Conservation (phyloP, 2,329 filamentous ascomycete species). For the Cadophora gregata region DNA sequence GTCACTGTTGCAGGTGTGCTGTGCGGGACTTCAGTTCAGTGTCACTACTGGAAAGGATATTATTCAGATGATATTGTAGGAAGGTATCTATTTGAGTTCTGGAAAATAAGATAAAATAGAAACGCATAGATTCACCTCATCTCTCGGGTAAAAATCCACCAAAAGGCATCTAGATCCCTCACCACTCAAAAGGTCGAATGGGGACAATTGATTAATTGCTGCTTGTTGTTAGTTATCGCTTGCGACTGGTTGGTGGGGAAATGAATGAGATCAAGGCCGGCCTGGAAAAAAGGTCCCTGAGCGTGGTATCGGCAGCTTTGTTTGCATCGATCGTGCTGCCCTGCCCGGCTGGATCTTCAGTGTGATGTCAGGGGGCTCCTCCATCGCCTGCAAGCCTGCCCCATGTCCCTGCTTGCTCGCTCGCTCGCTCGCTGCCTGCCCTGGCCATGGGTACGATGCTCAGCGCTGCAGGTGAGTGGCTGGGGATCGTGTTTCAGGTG, state of each 20-base stretch:
- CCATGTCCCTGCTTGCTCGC: too few relatives aligned
- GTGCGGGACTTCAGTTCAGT: neutral
- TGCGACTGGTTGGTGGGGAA: slow-evolving; percentile 16
- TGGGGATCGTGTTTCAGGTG: slow-evolving; percentile 4
- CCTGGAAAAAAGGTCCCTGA: neutral
- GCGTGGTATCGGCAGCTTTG: neutral
- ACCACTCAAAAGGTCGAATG: neutral
- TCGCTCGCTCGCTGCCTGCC: too few relatives aligned
- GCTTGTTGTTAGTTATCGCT: slow-evolving; percentile 9
- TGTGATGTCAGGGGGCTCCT: slow-evolving; percentile 2
- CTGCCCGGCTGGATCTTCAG: neutral
- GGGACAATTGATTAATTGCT: neutral
- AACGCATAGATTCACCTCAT: neutral
- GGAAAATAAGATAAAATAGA: neutral
- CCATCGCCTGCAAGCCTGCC: neutral
- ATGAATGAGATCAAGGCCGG: slow-evolving; percentile 1
- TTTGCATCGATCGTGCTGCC: too few relatives aligned
- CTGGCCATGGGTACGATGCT: neutral
- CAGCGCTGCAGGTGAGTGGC: slow-evolving; percentile 5
- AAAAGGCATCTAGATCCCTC: slow-evolving; percentile 4
- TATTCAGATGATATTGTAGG: neutral
- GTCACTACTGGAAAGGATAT: neutral
- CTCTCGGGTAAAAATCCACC: neutral
- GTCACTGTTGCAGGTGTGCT: neutral
- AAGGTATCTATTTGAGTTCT: neutral